A percentile compares a stretch with the other conserved stretches of the same genome.
These are phyloP conservation scores for Beauveria brongniartii DNA, from an alignment of 2,329 filamentous ascomycete genomes.

Conservation along the genomic window DNA sequence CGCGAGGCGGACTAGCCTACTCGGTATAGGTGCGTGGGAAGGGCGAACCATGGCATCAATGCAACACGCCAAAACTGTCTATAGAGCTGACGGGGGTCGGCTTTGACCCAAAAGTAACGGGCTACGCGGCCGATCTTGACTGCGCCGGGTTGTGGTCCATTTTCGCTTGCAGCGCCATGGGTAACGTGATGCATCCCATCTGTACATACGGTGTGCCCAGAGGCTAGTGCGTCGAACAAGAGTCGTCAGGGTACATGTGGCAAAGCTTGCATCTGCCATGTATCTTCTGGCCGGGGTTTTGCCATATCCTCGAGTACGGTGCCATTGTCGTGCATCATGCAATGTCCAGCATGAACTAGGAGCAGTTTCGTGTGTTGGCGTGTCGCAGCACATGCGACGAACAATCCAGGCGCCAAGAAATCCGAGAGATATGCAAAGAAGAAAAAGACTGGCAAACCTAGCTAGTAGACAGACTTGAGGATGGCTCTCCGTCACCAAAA, in stretches of 20 bases:
- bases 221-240: not conserved
- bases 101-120: not conserved
- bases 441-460: no score
- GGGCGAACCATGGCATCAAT: not conserved
- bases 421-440: not conserved
- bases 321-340: not conserved
- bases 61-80: not conserved
- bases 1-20: not conserved
- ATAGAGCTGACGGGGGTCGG: not conserved
- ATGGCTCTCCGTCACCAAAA: not conserved
- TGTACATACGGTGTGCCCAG: not conserved
- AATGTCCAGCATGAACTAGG: not conserved
- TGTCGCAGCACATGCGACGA: not conserved
- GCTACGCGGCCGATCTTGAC: not conserved
- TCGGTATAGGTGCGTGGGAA: not conserved
- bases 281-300: not conserved
- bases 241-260: not conserved
- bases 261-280: not conserved
- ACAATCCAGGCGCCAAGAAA: not conserved
- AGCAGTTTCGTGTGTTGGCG: not conserved
- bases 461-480: not conserved
- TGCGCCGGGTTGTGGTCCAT: not conserved
- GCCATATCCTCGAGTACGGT: not conserved
- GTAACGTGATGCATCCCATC: not conserved
- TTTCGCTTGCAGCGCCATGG: not conserved